These are phyloP conservation scores for Xylariales sp. DNA, from an alignment of 2,329 filamentous ascomycete genomes.

Conservation along the genomic window DNA sequence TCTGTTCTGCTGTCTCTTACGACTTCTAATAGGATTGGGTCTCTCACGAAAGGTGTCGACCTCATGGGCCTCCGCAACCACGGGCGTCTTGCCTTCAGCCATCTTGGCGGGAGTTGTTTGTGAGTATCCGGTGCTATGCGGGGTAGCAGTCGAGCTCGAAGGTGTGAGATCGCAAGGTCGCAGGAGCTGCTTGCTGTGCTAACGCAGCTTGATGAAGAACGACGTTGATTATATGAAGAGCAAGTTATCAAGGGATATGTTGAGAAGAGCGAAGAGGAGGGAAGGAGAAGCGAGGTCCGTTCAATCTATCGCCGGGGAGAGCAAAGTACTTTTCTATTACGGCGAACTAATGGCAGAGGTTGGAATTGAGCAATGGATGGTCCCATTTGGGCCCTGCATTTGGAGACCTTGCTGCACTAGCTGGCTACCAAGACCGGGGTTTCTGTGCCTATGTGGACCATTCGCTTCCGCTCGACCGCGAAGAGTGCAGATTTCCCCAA, in stretches of 20 bases:
- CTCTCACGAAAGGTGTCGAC: conserved; percentile 68
- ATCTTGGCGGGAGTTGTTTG: conserved; percentile 31
- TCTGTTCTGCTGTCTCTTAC: conserved; percentile 8
- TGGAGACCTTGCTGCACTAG: no score
- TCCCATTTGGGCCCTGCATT: conserved; percentile 7
- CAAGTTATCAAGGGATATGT: no score
- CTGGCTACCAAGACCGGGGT: conserved; percentile 2
- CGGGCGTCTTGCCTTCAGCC: conserved; percentile 47
- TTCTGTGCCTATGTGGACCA: not conserved
- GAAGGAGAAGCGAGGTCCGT: conserved; percentile 9
- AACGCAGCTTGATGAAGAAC: no score
- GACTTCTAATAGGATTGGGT: conserved; percentile 5
- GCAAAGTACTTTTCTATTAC: conserved; percentile 20
- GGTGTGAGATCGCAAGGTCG: not conserved
- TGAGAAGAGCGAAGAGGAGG: conserved; percentile 9
- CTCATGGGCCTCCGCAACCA: conserved; percentile 70
- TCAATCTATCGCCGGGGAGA: not conserved
- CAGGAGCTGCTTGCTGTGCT: no score
- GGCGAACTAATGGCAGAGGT: conserved; percentile 19
- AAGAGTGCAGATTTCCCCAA: not conserved
- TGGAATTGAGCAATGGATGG: not conserved
- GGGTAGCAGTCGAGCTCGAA: conserved; percentile 5
- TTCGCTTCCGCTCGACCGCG: conserved; percentile 8
- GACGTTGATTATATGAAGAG: no score
- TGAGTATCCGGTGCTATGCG: conserved; percentile 13